Evolutionary conservation across 1,139 yeast species (phyloP).

Genomic region (Debaryomyces psychrophilus): DNA sequence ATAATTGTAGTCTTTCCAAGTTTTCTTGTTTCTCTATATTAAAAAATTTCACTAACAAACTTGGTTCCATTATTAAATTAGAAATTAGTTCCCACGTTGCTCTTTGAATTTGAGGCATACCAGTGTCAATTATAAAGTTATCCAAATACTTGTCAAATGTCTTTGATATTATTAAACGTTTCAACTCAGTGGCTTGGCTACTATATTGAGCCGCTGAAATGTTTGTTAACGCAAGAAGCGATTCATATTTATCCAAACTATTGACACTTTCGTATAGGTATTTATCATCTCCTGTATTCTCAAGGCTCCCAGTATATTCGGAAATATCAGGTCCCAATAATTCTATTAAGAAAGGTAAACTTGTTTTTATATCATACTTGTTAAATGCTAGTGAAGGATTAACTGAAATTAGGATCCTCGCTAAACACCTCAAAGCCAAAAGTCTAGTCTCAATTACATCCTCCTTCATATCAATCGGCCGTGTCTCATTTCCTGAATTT

Average conservation of each 20-base stretch:
- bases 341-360: slow-evolving; percentile 54
- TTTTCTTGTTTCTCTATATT: slow-evolving; percentile 39
- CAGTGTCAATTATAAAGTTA: slow-evolving; percentile 43
- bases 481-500: slow-evolving; percentile 19
- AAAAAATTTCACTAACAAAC: slow-evolving; percentile 52
- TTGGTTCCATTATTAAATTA: slow-evolving; percentile 49
- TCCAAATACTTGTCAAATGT: slow-evolving; percentile 38
- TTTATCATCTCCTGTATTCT: slow-evolving; percentile 13
- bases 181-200: slow-evolving; percentile 28
- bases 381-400: slow-evolving; percentile 45
- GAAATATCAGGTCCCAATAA: slow-evolving; percentile 40
- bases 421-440: slow-evolving; percentile 38
- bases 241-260: slow-evolving; percentile 44
- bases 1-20: slow-evolving; percentile 35
- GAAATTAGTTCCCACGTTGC: slow-evolving; percentile 53
- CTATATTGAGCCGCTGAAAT: slow-evolving; percentile 34
- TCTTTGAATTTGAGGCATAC: slow-evolving; percentile 41
- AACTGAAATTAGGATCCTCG: slow-evolving; percentile 47
- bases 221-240: slow-evolving; percentile 54
- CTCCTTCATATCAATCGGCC: slow-evolving; percentile 22
- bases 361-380: slow-evolving; percentile 41
- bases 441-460: slow-evolving; percentile 27
- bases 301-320: slow-evolving; percentile 22
- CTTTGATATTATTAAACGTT: slow-evolving; percentile 36
- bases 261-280: slow-evolving; percentile 33